Evolutionary conservation across 371 early-diverging fungal species (phyloP).

Genomic region (Apophysomyces ossiformis): DNA sequence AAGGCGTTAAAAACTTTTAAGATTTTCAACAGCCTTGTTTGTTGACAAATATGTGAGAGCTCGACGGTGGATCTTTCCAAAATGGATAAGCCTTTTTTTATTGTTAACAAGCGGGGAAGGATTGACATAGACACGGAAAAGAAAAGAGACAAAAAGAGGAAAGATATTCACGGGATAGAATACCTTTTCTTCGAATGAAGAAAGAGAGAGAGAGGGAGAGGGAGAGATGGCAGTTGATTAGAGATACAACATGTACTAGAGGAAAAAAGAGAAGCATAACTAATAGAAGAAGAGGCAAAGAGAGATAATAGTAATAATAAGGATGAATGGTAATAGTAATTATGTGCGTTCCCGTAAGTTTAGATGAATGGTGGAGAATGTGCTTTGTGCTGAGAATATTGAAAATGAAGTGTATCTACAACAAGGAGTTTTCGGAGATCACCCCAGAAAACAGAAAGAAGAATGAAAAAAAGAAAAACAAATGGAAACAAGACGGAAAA

Average conservation of each 20-base stretch:
- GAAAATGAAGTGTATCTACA: not conserved
- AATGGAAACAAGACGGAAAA: not conserved
- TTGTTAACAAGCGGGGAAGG: not conserved
- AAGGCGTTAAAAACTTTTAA: not conserved
- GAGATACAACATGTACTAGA: slow-evolving; percentile 5
- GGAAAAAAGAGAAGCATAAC: slow-evolving; percentile 6
- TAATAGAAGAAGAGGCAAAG: not conserved
- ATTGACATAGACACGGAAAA: not conserved
- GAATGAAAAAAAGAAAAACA: not conserved
- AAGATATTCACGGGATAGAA: not conserved
- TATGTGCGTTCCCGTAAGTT: slow-evolving; percentile 9
- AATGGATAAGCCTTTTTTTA: not conserved
- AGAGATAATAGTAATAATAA: not conserved
- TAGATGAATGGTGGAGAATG: slow-evolving; percentile 4
- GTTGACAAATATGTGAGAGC: not conserved
- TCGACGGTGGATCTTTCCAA: not conserved
- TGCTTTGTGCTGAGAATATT: not conserved
- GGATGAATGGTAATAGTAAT: not conserved
- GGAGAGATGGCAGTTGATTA: not conserved
- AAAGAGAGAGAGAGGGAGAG: no score
- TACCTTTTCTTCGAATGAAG: no score
- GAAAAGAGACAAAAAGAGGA: not conserved
- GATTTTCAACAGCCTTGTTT: not conserved
- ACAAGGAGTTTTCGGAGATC: not conserved
- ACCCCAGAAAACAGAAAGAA: not conserved